phyloP scores from a whole-genome alignment of 352 stramenopile genomes.

The Plasmopara viticola region DNA sequence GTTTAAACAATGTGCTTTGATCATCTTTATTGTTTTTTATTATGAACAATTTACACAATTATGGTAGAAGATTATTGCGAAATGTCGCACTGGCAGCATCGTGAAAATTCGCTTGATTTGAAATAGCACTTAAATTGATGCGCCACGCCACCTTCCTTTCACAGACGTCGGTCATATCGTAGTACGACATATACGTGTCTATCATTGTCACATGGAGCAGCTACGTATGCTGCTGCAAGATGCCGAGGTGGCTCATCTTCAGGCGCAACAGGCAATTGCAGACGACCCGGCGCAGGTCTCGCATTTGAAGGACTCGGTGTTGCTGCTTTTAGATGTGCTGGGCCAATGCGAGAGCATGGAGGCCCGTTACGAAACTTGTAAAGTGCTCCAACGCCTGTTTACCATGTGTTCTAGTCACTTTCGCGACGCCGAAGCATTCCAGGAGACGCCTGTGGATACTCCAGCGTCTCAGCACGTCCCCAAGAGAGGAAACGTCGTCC shows the following conservation, averaged over 20 bases:
- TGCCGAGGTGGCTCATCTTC: slow-evolving; percentile 33
- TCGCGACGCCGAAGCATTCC: slow-evolving; percentile 34
- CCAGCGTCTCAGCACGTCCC: slow-evolving; percentile 1
- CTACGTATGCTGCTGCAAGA: slow-evolving; percentile 33
- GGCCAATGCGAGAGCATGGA: slow-evolving; percentile 21
- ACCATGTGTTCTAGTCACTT: slow-evolving; percentile 28
- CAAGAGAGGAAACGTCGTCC: slow-evolving; percentile 34
- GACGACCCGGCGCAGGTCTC: slow-evolving; percentile 20
- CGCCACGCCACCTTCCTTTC: neutral
- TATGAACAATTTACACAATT: too few relatives aligned
- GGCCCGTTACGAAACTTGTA: slow-evolving; percentile 28
- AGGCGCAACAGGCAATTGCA: slow-evolving; percentile 21
- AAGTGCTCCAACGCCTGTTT: slow-evolving; percentile 40
- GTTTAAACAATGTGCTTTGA: too few relatives aligned
- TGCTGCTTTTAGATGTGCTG: slow-evolving; percentile 47
- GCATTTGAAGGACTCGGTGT: slow-evolving; percentile 35
- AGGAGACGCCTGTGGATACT: slow-evolving; percentile 9
- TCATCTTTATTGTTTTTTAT: too few relatives aligned
- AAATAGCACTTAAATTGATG: neutral
- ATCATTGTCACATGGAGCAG: slow-evolving; percentile 15
- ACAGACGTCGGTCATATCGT: neutral
- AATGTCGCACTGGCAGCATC: too few relatives aligned
- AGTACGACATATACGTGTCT: neutral
- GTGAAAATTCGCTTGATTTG: too few relatives aligned
- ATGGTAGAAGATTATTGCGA: too few relatives aligned